Base-by-base conservation (phyloP, 2,329 filamentous ascomycete species). In the Pleurostoma richardsiae region DNA sequence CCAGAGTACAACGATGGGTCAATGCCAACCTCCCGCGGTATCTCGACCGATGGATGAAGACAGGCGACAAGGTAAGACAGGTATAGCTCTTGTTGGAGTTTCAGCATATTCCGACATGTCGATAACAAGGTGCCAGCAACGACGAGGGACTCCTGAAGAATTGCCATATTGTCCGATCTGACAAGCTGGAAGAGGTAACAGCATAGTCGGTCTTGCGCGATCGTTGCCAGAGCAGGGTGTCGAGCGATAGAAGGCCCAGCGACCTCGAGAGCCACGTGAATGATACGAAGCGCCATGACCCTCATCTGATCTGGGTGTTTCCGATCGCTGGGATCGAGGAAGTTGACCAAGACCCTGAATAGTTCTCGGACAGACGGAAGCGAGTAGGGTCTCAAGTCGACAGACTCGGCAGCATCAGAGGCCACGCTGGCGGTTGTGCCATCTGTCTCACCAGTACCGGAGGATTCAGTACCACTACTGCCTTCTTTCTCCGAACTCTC, bases 151-250 rank as follows among this genome's bases (percentile, higher is more conserved):
- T 96, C 91, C 60, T 95, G 90, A 11, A 99, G 73, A 48, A 99
- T 90, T 8, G 89, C 86, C 80, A 97, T 94, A 58, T 96, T 97
- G 58, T 99, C 95, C 5, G 91, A 96, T 49, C 92, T 82, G 39
- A 97, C 91, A 29, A 99, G 80, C 69, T 99, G 95, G 71, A 99
- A 99, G 7, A 99, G 76, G 65, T 96, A 90, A 52, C 89, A 87
- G 63, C 95, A 99, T 28, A 99, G 74, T 28, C 90, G 89, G 64
- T 99, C 92, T 64, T 96, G 90, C 1, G 94, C 94, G 47, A 99
- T 79, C 4, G 80, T 82, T 8, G 92, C 91, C 44, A 99, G 72
- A 48, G 87, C 89, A 5, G 92, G 91, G 63, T 99, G 94, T 52
- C 88, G 87, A 42, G 91, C 89, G 61, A 99, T 96, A 6, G 91